A percentile compares a stretch with the other conserved stretches of the same genome.
These are phyloP conservation scores for Trypanosoma platydactyli DNA, from an alignment of 208 protist genomes.

Conservation along the genomic window DNA sequence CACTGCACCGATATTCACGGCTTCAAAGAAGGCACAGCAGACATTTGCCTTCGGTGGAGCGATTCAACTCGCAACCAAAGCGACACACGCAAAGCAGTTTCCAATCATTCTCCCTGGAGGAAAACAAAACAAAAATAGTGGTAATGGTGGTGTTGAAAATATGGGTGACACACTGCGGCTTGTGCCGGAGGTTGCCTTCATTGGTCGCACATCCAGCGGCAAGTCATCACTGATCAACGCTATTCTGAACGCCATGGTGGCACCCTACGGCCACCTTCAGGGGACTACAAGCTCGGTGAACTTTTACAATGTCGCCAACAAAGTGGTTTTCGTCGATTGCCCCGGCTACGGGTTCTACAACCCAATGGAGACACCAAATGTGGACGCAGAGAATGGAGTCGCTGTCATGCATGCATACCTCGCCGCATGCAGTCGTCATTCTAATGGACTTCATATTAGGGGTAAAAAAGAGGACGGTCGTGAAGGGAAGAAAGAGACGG, in stretches of 20 bases:
- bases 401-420: slow-evolving; percentile 74
- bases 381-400: slow-evolving; percentile 76
- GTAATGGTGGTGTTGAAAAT: neutral
- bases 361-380: slow-evolving; percentile 49
- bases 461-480: neutral
- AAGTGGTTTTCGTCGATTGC: slow-evolving; percentile 78
- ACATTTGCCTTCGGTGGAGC: slow-evolving; percentile 87
- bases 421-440: slow-evolving; percentile 9
- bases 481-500: neutral
- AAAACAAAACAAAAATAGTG: neutral
- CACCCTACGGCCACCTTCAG: slow-evolving; percentile 81
- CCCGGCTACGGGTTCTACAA: slow-evolving; percentile 89
- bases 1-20: slow-evolving; percentile 82
- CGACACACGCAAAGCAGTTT: slow-evolving; percentile 72
- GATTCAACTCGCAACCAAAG: slow-evolving; percentile 42
- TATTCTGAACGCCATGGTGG: slow-evolving; percentile 79
- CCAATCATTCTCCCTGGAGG: slow-evolving; percentile 33
- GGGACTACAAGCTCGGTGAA: slow-evolving; percentile 75
- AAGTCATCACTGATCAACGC: slow-evolving; percentile 90
- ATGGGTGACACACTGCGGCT: slow-evolving; percentile 21
- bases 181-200: slow-evolving; percentile 84
- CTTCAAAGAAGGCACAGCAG: slow-evolving; percentile 78
- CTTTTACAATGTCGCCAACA: slow-evolving; percentile 79
- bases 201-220: slow-evolving; percentile 82
- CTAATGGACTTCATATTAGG: neutral